Evolutionary conservation across 2,329 filamentous ascomycete species (phyloP), one percentile per base, ranked within the genome.

Genomic region (Taxawa tesnikishii): DNA sequence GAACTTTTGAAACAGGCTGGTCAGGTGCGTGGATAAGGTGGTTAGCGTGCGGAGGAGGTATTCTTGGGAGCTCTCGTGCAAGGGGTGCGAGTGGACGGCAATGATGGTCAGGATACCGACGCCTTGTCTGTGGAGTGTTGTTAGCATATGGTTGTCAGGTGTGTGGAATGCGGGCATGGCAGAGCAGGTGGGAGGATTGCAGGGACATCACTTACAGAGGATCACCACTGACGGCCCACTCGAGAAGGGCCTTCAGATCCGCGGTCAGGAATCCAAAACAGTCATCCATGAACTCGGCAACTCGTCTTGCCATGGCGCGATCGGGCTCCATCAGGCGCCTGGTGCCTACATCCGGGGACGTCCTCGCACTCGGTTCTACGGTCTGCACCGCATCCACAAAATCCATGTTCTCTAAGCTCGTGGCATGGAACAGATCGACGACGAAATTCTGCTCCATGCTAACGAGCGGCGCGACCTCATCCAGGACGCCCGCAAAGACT

Each of bases 361-460:
- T 68, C 28, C 88, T 74, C 23, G 77, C 67, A 26, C 75, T 70
- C 5, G 85, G 83, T 15, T 69, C 60, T 2, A 66, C 65, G 2
- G 71, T 67, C 13, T 70, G 65, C 12, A 94, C 79, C 3, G 79
- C 70, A 42, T 96, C 90, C 1, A 80, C 69, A 50, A 94, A 96
- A 50, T 94, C 87, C 11, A 72, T 59, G 21, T 75, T 78, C 46
- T 85, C 79, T 16, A 88, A 66, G 2, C 84, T 92, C n/a, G 80
- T 83, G 15, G 90, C 75, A 46, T 96, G 88, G 68, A 96, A 96
- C 55, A 94, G 90, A 45, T 93, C 84, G n/a, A 94, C 77, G 29
- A 94, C 67, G 51, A 96, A 98, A 51, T 94, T 96, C 54, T 98
- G 88, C 58, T 98, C 90, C 54, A 88, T 87, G 44, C 84, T 78